Evolutionary conservation across 139 green algal species (phyloP).

Genomic region (Bryopsis sp.): DNA sequence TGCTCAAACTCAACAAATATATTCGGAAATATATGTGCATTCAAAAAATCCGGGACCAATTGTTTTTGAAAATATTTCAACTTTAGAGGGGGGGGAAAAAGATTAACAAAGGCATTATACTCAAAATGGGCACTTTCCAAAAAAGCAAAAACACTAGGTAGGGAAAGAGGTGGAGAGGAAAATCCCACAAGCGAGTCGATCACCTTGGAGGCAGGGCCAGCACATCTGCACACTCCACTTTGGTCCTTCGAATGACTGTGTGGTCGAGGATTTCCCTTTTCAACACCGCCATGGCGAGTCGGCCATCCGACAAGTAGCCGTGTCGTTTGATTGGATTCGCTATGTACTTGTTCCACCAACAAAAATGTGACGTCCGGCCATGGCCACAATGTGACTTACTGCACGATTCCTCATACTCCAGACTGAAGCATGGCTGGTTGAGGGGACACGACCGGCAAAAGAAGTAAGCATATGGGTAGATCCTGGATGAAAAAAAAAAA

Average conservation of each 20-base stretch:
- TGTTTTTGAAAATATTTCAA: too few relatives aligned
- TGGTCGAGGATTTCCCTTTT: constrained; percentile 59
- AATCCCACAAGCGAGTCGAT: constrained; percentile 1
- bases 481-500: constrained; percentile 19
- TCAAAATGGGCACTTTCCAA: too few relatives aligned
- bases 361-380: constrained; percentile 58
- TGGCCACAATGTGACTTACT: constrained; percentile 52
- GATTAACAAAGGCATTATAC: too few relatives aligned
- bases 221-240: constrained; percentile 83
- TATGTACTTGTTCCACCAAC: constrained; percentile 73
- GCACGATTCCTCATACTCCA: too few relatives aligned
- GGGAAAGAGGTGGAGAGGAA: background rate
- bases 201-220: constrained; percentile 75
- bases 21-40: too few relatives aligned
- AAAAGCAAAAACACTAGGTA: too few relatives aligned
- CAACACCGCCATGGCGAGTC: constrained; percentile 54
- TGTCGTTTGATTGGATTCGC: constrained; percentile 71
- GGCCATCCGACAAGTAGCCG: constrained; percentile 47
- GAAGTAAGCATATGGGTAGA: constrained; percentile 86
- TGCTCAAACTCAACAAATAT: too few relatives aligned
- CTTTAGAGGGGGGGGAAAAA: too few relatives aligned
- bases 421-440: too few relatives aligned
- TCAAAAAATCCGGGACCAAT: too few relatives aligned
- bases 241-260: constrained; percentile 83
- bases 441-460: constrained; percentile 78